Evolutionary conservation across 805 yeast genomes (phyloP), one percentile per base, ranked within the genome.

Genomic region (Saccharomyces kudriavzevii): DNA sequence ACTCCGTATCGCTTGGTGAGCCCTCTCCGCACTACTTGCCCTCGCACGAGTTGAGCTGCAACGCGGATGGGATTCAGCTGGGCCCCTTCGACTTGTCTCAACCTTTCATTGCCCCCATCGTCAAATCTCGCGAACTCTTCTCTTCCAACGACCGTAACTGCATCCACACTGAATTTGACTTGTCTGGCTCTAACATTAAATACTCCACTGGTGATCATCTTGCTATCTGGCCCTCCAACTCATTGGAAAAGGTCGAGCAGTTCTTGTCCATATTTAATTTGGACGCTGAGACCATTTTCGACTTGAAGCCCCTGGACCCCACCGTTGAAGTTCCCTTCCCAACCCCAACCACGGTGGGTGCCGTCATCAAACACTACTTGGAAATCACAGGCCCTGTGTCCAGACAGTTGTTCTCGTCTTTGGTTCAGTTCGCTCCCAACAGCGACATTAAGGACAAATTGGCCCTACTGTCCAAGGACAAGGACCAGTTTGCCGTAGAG

Each of bases 171-270:
- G 98, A 94, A 71, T 83, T 92, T 61, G 97, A 92, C 65, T 72
- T 90, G 40, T 77, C 89, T 0, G 80, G 74, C 28, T 78, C 92
- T 3, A 85, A 85, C 63, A 75, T 94, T 65, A 83, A 85, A 62
- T 92, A 92, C 71, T 77, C 92, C 49, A 92, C 99, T 3, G 99
- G 99, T 70, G 99, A 92, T 69, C 98, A 92, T 72, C 72, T 94
- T 57, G 98, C 96, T 14, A 75, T 94, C 54, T 89, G 97, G 95
- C 94, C 97, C 35, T 88, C 94, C 25, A 92, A 92, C 71, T 76
- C 96, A 1, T 76, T 84, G 64, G 89, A 84, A 67, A 82, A 87
- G 62, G 84, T 90, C 31, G 77, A 74, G n/a, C 74, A 77, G 46
- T 86, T 94, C 61, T 72, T 86, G 55, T 60, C 72, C 48, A 83